Evolutionary conservation across 441 rosid genomes (phyloP).

Genomic region (Sinapis alba): DNA sequence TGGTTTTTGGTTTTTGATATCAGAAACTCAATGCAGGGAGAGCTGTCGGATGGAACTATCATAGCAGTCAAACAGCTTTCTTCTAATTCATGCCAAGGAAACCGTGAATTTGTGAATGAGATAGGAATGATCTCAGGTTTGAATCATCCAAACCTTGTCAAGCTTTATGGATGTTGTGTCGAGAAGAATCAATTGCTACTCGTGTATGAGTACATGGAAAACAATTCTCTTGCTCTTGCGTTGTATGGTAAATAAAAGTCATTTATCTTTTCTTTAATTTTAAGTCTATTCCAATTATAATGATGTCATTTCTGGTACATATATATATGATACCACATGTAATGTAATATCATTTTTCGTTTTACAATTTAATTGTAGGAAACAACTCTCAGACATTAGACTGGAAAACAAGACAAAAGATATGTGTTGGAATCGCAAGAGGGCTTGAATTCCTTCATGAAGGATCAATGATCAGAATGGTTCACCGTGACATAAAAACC

Average conservation of each 20-base stretch:
- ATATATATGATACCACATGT: too few relatives aligned
- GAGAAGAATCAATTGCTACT: too few relatives aligned
- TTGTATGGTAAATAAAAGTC: background rate
- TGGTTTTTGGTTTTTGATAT: background rate
- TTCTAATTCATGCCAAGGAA: background rate
- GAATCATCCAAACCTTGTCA: too few relatives aligned
- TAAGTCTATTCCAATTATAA: background rate
- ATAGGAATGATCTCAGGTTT: background rate
- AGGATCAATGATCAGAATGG: too few relatives aligned
- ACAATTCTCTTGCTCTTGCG: background rate
- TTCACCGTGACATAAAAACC: too few relatives aligned
- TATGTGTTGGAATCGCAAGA: background rate
- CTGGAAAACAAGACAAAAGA: background rate
- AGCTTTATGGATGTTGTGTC: too few relatives aligned
- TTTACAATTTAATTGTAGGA: background rate
- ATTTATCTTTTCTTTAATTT: background rate
- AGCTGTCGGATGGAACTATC: background rate
- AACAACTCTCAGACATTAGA: background rate
- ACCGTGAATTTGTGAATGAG: background rate
- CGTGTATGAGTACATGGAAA: background rate
- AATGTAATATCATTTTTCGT: background rate
- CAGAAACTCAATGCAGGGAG: background rate
- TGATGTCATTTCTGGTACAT: background rate
- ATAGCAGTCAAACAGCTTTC: background rate
- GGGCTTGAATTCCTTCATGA: too few relatives aligned